Evolutionary conservation across 805 yeast species (phyloP), one percentile per base, ranked within the genome.

Genomic region (Nakazawaea wyomingensis): DNA sequence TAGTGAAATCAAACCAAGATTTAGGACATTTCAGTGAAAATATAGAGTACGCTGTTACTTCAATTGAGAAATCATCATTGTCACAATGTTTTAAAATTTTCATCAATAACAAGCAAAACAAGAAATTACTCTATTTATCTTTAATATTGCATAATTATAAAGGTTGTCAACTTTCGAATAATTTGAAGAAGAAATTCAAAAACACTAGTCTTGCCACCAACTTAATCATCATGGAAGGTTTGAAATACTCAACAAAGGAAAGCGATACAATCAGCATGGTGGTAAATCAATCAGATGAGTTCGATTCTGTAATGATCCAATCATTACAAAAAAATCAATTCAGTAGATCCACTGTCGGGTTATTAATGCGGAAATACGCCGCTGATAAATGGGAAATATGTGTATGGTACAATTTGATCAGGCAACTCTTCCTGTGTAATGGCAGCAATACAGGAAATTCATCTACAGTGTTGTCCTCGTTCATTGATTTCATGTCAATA

Each of bases 141-240:
- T 56, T 74, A 3, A 63, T 80, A 1, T 57, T 85, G 35, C 59
- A 64, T 22, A 79, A 78, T 2, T 82, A 78, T 71, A 57, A 62
- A 2, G 64, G 60, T 13, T 41, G 65, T 11, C 52, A 52, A 19
- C 66, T 72, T 3, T 51, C 54, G n/a, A 55, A 62, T n/a, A 67
- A 62, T 44, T 67, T 62, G 14, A 29, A 29, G 45, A 72, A 69
- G 53, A 48, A 53, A 45, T 34, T 30, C 17, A 60, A 60, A 37
- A 55, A 58, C 32, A 51, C 48, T 8, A 51, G 48, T 5, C 61
- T 58, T 40, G 80, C 78, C 1, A 63, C 73, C 1, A 76, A 71
- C 35, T 52, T 72, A 29, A 70, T 85, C 7, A 59, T 85, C 26
- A 72, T 76, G 50, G 88, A 85, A 46, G 91, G 95, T 0, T 58